Conservation (phyloP, 1,284 basidiomycete species). For the Microbotryum lychnidis-dioicae region DNA sequence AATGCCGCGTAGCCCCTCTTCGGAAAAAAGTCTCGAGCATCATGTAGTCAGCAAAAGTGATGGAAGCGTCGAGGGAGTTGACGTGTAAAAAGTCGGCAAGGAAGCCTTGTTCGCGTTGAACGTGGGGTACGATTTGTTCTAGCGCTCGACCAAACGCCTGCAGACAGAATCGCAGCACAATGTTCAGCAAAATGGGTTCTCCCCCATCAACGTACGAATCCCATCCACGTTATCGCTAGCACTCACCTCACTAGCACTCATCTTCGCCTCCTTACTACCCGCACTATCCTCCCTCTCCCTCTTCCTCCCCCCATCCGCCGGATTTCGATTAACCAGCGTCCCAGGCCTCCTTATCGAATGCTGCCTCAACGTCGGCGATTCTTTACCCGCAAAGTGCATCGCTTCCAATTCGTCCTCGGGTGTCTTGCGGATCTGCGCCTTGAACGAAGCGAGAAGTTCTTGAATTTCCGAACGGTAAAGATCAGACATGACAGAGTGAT, state of each 20-base stretch:
- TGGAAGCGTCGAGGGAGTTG: slow-evolving; percentile 58
- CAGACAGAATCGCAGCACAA: not conserved
- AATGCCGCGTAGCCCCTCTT: slow-evolving; percentile 65
- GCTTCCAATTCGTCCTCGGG: slow-evolving; percentile 62
- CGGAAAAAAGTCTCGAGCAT: slow-evolving; percentile 89
- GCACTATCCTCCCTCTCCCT: slow-evolving; percentile 40
- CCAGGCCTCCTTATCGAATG: slow-evolving; percentile 45
- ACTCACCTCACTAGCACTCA: slow-evolving; percentile 59
- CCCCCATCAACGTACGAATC: no score
- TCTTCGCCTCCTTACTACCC: slow-evolving; percentile 47
- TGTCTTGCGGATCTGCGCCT: slow-evolving; percentile 56
- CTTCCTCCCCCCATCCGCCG: slow-evolving; percentile 41
- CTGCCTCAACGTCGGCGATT: slow-evolving; percentile 26
- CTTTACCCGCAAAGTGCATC: slow-evolving; percentile 40
- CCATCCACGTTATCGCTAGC: not conserved
- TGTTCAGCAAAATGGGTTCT: no score
- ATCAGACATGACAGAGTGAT: slow-evolving; percentile 74
- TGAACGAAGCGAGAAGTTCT: slow-evolving; percentile 56
- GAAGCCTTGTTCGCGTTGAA: slow-evolving; percentile 79
- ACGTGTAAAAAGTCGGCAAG: slow-evolving; percentile 87
- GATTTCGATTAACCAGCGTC: slow-evolving; percentile 36
- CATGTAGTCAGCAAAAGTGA: slow-evolving; percentile 95
- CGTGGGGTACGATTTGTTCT: slow-evolving; percentile 63
- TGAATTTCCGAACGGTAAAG: slow-evolving; percentile 72
- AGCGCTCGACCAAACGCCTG: slow-evolving; percentile 69